Percentiles rank a stretch among this genome's conserved stretches.
phyloP scores from a whole-genome alignment of 148 eudicot genomes.

The Amaranthus palmeri region DNA sequence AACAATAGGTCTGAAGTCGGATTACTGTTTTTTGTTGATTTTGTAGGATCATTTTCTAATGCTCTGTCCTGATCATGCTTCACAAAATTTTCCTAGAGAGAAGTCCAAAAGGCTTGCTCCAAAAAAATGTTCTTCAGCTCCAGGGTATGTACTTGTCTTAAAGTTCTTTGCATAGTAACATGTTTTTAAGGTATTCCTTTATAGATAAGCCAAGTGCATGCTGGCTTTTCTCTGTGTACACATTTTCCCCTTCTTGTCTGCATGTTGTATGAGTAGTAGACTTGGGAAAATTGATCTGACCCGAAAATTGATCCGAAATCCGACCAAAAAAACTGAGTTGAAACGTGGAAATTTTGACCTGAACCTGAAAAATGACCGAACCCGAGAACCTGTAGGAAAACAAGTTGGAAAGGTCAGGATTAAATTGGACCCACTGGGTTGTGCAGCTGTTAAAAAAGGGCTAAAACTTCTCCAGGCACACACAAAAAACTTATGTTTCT shows the following conservation, averaged over 20 bases:
- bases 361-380: neutral
- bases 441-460: too few species aligned
- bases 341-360: neutral
- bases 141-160: conserved; percentile 35
- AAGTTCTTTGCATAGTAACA: neutral
- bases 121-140: conserved; percentile 28
- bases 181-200: neutral
- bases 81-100: conserved; percentile 71
- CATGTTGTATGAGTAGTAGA: neutral
- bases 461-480: too few species aligned
- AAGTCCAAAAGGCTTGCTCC: conserved; percentile 37
- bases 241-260: neutral
- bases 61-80: conserved; percentile 68
- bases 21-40: conserved; percentile 3
- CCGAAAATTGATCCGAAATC: too few species aligned
- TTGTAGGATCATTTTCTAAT: conserved; percentile 57
- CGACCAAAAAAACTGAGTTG: too few species aligned
- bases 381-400: too few species aligned
- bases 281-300: too few species aligned
- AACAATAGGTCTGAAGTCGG: neutral
- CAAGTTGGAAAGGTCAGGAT: too few species aligned
- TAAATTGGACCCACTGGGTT: too few species aligned
- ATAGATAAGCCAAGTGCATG: neutral
- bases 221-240: neutral
- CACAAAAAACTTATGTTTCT: too few species aligned